Conservation (phyloP, 176 grass and related monocot species). For the Leersia perrieri region DNA sequence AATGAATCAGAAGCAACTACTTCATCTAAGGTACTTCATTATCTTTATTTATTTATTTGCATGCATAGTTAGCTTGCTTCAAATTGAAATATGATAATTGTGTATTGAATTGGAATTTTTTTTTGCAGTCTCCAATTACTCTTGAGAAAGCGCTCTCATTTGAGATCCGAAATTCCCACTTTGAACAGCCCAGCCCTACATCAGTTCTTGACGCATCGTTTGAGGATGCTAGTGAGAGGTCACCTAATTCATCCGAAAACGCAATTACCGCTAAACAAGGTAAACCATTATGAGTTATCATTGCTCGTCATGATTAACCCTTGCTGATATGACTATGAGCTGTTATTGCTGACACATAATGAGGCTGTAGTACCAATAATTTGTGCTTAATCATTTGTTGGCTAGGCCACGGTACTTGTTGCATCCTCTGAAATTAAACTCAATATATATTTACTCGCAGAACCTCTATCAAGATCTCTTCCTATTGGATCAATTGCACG, state of each 20-base stretch:
- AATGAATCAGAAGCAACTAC: slow-evolving; percentile 28
- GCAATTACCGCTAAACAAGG: slow-evolving; percentile 49
- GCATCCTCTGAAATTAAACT: not conserved
- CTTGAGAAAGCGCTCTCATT: slow-evolving; percentile 43
- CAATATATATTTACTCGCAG: slow-evolving; percentile 37
- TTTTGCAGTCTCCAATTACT: slow-evolving; percentile 41
- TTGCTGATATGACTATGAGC: slow-evolving; percentile 4
- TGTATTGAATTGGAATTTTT: slow-evolving; percentile 21
- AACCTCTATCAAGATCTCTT: slow-evolving; percentile 67
- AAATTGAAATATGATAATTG: not conserved
- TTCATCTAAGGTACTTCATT: slow-evolving; percentile 35
- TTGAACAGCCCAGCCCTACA: slow-evolving; percentile 89
- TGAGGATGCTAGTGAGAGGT: slow-evolving; percentile 61
- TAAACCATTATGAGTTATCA: slow-evolving; percentile 31
- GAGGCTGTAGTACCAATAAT: slow-evolving; percentile 20
- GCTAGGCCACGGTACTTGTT: slow-evolving; percentile 8
- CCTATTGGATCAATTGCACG: slow-evolving; percentile 76
- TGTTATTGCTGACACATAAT: slow-evolving; percentile 16
- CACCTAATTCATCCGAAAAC: slow-evolving; percentile 45
- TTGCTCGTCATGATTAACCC: slow-evolving; percentile 18
- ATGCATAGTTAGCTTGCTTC: slow-evolving; percentile 17
- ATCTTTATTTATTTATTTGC: slow-evolving; percentile 2
- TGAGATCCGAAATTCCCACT: slow-evolving; percentile 41
- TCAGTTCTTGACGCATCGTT: slow-evolving; percentile 84
- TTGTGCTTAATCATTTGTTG: slow-evolving; percentile 16